Evolutionary conservation across 2,329 filamentous ascomycete genomes (phyloP).

Genomic region (Periconia digitata): DNA sequence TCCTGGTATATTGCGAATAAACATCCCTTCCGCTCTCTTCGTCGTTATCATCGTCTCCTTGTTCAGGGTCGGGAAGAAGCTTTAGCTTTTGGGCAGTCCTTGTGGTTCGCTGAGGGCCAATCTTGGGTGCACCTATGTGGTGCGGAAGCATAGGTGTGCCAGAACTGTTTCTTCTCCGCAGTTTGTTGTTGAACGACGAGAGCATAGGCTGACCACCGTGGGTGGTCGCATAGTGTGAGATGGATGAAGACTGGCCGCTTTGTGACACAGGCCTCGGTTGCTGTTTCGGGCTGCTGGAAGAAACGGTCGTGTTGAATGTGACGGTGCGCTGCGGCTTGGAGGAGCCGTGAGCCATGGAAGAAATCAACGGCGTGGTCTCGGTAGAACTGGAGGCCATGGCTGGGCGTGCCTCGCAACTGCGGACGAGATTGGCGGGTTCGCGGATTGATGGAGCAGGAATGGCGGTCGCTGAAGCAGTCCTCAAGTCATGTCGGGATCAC

Average conservation of each 20-base stretch:
- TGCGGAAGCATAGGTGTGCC: slow-evolving; percentile 58
- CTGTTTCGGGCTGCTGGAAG: slow-evolving; percentile 46
- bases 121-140: slow-evolving; percentile 61
- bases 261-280: slow-evolving; percentile 36
- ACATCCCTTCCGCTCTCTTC: slow-evolving; percentile 94
- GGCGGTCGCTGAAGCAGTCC: background rate
- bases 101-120: slow-evolving; percentile 91
- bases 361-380: slow-evolving; percentile 42
- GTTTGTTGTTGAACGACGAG: slow-evolving; percentile 80
- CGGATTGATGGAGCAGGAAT: slow-evolving; percentile 1
- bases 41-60: slow-evolving; percentile 72
- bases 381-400: slow-evolving; percentile 40
- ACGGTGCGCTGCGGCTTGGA: slow-evolving; percentile 62
- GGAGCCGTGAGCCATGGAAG: slow-evolving; percentile 32
- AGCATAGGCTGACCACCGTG: slow-evolving; percentile 54
- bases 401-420: background rate
- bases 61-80: slow-evolving; percentile 86
- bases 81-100: slow-evolving; percentile 97
- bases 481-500: slow-evolving; percentile 3
- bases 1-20: slow-evolving; percentile 95
- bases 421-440: background rate
- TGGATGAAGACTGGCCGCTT: slow-evolving; percentile 27
- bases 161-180: slow-evolving; percentile 83
- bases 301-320: slow-evolving; percentile 70
- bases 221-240: slow-evolving; percentile 32